Conservation (phyloP, 2,329 filamentous ascomycete genomes). For the Parastagonospora nodorum region DNA sequence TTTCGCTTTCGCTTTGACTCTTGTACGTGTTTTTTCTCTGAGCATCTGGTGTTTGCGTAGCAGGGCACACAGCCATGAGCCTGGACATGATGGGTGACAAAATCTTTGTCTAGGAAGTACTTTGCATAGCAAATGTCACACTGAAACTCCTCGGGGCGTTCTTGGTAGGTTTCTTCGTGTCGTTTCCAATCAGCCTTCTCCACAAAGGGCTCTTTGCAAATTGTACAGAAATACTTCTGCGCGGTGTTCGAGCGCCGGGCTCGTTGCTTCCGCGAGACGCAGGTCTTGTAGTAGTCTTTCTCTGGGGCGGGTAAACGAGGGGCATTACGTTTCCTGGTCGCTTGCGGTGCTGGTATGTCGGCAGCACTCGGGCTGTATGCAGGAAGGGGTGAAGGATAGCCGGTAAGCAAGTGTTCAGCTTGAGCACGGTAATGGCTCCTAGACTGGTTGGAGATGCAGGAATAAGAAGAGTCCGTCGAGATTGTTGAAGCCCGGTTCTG, state of each 20-base stretch:
- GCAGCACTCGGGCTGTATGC: slow-evolving; percentile 3
- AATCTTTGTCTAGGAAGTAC: slow-evolving; percentile 69
- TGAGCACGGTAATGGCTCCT: slow-evolving; percentile 16
- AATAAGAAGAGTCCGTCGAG: slow-evolving; percentile 29
- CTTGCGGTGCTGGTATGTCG: slow-evolving; percentile 3
- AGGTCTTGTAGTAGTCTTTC: slow-evolving; percentile 35
- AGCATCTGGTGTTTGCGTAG: slow-evolving; percentile 45
- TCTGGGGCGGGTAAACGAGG: slow-evolving; percentile 13
- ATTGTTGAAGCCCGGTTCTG: slow-evolving; percentile 24
- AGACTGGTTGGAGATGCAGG: slow-evolving; percentile 18
- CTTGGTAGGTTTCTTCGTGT: slow-evolving; percentile 70
- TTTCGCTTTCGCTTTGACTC: slow-evolving; percentile 42
- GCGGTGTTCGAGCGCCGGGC: slow-evolving; percentile 23
- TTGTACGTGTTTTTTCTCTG: slow-evolving; percentile 53
- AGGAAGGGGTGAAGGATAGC: slow-evolving; percentile 1
- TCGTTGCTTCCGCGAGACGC: slow-evolving; percentile 30
- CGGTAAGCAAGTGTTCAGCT: slow-evolving; percentile 10
- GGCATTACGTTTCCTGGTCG: slow-evolving; percentile 6
- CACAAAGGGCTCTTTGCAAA: slow-evolving; percentile 64
- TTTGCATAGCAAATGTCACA: slow-evolving; percentile 67
- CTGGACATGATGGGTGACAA: slow-evolving; percentile 67
- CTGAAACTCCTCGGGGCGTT: slow-evolving; percentile 67
- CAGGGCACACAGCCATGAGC: slow-evolving; percentile 63
- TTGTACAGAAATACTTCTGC: slow-evolving; percentile 47
- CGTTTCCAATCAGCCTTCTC: slow-evolving; percentile 71